Evolutionary conservation across 129 eudicot genomes (phyloP).

Genomic region (Centaurea solstitialis): DNA sequence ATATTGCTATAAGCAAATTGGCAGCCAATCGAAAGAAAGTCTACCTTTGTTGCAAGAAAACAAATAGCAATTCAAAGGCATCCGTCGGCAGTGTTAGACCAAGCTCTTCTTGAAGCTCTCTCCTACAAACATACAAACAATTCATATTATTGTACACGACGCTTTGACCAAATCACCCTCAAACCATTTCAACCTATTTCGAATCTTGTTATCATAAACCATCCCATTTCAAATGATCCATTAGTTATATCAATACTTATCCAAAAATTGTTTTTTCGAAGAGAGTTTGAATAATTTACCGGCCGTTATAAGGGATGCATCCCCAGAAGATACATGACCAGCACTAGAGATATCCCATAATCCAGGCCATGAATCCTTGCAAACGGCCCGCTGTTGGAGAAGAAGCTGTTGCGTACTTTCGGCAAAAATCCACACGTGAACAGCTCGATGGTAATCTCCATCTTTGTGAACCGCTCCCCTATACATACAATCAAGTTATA

Average conservation of each 20-base stretch:
- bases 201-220: neutral
- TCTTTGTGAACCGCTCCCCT: conserved; percentile 82
- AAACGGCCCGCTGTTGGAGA: conserved; percentile 70
- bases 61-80: conserved; percentile 86
- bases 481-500: conserved; percentile 3
- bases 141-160: neutral
- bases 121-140: conserved; percentile 52
- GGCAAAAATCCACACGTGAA: conserved; percentile 92
- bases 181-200: neutral
- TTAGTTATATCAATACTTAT: neutral
- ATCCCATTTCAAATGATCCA: neutral
- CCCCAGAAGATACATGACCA: conserved; percentile 95
- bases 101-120: conserved; percentile 98
- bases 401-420: conserved; percentile 89
- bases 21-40: neutral
- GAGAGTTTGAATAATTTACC: conserved; percentile 38
- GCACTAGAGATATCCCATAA: conserved; percentile 97
- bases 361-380: conserved; percentile 97
- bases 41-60: conserved; percentile 76
- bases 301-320: conserved; percentile 80
- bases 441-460: conserved; percentile 93
- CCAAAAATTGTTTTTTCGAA: neutral
- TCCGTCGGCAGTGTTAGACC: conserved; percentile 80
- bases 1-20: neutral
- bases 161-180: neutral